Evolutionary conservation across 805 yeast species (phyloP), one percentile per base, ranked within the genome.

Genomic region (Cyberlindnera euphorbiae): DNA sequence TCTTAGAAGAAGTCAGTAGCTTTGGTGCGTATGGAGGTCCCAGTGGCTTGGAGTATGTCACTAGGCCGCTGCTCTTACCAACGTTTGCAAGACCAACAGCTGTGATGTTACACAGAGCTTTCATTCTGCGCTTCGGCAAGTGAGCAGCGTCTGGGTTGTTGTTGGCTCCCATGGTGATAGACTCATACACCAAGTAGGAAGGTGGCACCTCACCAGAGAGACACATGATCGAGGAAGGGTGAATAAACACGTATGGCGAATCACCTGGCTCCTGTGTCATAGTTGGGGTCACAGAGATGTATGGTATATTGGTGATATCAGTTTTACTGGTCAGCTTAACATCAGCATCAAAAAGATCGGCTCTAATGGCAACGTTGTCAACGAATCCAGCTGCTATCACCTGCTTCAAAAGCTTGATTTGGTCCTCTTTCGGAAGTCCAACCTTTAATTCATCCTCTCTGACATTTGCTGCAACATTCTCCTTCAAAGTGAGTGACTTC

Each of bases 381-480:
- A 93, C 70, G 51, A 84, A 93, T 0, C 97, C 98, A 0, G 97
- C 81, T 6, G 96, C 75, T 4, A 90, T 68, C 78, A 93, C 89
- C 60, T 93, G 99, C 53, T 87, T 89, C 44, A 93, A 60, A 1
- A 93, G 82, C 35, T 77, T 72, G 5, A 87, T 55, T 61, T 93
- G 98, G 6, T 61, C 55, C 25, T 75, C 73, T 8, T 71, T 62
- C 1, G 97, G 97, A 6, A 82, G 74, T 0, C 67, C 73, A n/a
- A 84, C 60, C 52, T 69, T 76, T 47, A 77, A 46, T 11, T 71
- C 75, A 9, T 59, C 56, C 8, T 59, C 66, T 4, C 52, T 60
- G 6, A 67, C 66, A 3, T 63, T 55, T 1, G 62, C 64, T 1
- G 83, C 86, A 43, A 80, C 68, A 17, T 66, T 66, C 40, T 82